Evolutionary conservation across 225 moss, liverwort and hornwort genomes (phyloP), one percentile per base, ranked within the genome.

Genomic region (Physcomitrellopsis africana): DNA sequence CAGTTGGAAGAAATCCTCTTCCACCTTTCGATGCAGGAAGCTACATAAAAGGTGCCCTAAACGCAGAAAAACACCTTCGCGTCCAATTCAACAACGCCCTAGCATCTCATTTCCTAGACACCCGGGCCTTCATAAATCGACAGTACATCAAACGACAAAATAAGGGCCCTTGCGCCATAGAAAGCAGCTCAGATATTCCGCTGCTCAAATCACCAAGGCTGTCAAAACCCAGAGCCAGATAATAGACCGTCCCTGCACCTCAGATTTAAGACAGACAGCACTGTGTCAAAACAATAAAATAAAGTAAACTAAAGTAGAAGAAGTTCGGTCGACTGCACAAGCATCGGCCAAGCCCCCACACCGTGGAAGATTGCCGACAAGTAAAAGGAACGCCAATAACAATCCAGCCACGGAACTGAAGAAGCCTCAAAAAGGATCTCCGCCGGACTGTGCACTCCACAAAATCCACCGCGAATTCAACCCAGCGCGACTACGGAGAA

Each of bases 331-430:
- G 19, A 69, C 46, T 58, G 18, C 49, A 63, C 58, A 41, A 22
- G 17, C 48, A 67, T 20, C n/a, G n/a, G 63, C 47, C 69, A 62
- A 81, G 42, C 37, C 45, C 24, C 68, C 46, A 68, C 9, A 51
- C 48, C 17, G 58, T 54, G 54, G 15, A 65, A 54, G 19, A 65
- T 47, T 59, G 62, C 37, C 22, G 17, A 19, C 59, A 22, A 16
- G 4, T 37, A 37, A 7, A 37, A 43, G n/a, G 44, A 74, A 65
- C 54, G 11, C 37, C 19, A 10, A 64, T 16, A 26, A 16, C 17
- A 19, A 63, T 3, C 78, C 47, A 1, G 47, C 10, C n/a, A 4
- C 8, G 63, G 29, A 62, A 52, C n/a, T 49, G 18, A 68, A 56
- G 26, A 7, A 22, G 1, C 22, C 15, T 6, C 7, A 0, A 22